phyloP scores from a whole-genome alignment of 306 rosid species.

The Castanea crenata region DNA sequence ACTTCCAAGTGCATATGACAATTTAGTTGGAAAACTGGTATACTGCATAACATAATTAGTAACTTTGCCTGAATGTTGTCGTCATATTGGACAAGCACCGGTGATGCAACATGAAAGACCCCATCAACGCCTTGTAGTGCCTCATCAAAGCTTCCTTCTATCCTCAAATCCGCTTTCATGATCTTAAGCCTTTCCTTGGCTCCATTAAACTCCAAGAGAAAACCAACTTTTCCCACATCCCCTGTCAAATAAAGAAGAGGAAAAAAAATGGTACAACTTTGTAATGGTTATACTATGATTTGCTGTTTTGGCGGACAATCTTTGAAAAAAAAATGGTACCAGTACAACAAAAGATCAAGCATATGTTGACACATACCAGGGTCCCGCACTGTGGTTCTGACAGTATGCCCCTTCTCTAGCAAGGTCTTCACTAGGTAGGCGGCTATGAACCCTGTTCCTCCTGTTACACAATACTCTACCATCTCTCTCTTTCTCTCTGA shows the following conservation, averaged over 20 bases:
- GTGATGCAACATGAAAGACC: conserved; percentile 84
- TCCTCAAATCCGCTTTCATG: conserved; percentile 56
- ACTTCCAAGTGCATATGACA: background rate
- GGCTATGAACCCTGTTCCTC: conserved; percentile 84
- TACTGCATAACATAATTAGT: background rate
- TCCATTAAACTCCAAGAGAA: conserved; percentile 52
- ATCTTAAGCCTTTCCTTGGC: conserved; percentile 67
- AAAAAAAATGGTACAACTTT: background rate
- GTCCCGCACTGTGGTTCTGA: conserved; percentile 69
- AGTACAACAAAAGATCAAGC: too few relatives aligned
- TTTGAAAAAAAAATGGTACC: too few relatives aligned
- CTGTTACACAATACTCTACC: conserved; percentile 79
- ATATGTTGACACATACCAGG: conserved; percentile 40
- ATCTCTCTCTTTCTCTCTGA: conserved; percentile 23
- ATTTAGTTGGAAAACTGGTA: background rate
- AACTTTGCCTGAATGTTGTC: conserved; percentile 52
- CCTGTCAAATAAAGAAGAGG: conserved; percentile 12
- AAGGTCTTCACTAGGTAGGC: conserved; percentile 63
- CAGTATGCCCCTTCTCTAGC: conserved; percentile 61
- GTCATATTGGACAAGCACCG: conserved; percentile 58
- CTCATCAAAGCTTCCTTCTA: conserved; percentile 73
- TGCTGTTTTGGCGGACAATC: too few relatives aligned
- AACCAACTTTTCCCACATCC: conserved; percentile 59
- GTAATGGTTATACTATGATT: background rate
- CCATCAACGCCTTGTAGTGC: conserved; percentile 70